A percentile compares a stretch with the other conserved stretches of the same genome.
Conservation (phyloP, 225 moss, liverwort and hornwort species). For the Anthoceros angustus region DNA sequence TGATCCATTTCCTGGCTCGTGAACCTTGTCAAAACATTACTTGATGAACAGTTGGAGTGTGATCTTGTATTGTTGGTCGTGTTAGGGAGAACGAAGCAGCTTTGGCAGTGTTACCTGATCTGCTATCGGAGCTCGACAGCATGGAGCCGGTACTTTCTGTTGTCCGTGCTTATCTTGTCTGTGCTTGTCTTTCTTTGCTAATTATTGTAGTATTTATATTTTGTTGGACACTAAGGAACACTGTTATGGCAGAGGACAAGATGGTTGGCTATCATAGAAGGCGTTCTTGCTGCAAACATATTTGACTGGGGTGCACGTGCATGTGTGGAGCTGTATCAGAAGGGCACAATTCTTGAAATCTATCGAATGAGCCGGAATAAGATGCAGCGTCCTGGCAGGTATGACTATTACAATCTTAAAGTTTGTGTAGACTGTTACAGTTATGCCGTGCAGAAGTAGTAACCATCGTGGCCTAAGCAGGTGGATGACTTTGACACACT, state of each 20-base stretch:
- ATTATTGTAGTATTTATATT: background rate
- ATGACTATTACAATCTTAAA: background rate
- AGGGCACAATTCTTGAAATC: slow-evolving; percentile 94
- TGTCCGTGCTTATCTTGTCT: background rate
- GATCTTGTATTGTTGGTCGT: slow-evolving; percentile 1
- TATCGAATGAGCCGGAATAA: slow-evolving; percentile 95
- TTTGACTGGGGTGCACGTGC: slow-evolving; percentile 99
- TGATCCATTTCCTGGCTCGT: background rate
- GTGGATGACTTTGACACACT: slow-evolving; percentile 72
- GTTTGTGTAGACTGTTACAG: background rate
- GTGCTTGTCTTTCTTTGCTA: background rate
- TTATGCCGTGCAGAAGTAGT: background rate
- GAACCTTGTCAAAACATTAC: background rate
- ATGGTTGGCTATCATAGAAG: slow-evolving; percentile 73
- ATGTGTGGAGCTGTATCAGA: slow-evolving; percentile 88
- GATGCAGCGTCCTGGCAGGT: slow-evolving; percentile 93
- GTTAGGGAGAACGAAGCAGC: slow-evolving; percentile 88
- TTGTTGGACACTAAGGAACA: background rate
- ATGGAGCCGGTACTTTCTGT: slow-evolving; percentile 27
- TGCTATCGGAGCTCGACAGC: slow-evolving; percentile 72
- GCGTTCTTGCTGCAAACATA: slow-evolving; percentile 86
- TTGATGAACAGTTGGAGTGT: background rate
- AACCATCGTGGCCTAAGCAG: slow-evolving; percentile 4
- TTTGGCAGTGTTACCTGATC: slow-evolving; percentile 71
- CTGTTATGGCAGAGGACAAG: slow-evolving; percentile 29